Conservation (phyloP, 2,329 filamentous ascomycete genomes). For the Bipolaris oryzae region DNA sequence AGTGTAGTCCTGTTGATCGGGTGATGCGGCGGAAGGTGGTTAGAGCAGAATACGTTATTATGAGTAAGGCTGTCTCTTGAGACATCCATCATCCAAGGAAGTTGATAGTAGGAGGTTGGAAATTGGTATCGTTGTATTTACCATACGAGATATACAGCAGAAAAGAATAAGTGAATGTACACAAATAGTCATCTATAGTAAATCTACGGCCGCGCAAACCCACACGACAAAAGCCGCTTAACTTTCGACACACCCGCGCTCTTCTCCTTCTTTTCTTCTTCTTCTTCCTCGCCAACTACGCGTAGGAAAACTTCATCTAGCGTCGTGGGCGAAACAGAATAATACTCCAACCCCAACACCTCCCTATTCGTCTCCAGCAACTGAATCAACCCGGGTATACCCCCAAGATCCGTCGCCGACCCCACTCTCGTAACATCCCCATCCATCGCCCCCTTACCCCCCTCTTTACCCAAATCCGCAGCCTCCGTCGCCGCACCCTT, state of each 20-base stretch:
- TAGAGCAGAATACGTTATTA: conserved; percentile 35
- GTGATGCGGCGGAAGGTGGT: conserved; percentile 28
- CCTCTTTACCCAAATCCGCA: not conserved
- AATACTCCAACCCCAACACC: conserved; percentile 77
- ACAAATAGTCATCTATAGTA: not conserved
- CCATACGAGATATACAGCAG: not conserved
- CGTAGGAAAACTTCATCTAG: conserved; percentile 88
- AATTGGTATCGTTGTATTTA: too few species aligned
- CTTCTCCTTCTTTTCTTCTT: conserved; percentile 48
- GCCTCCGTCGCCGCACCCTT: conserved; percentile 45
- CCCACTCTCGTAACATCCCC: conserved; percentile 31
- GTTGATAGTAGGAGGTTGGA: too few species aligned
- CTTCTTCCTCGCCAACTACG: conserved; percentile 77
- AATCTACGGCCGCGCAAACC: not conserved
- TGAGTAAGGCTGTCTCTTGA: too few species aligned
- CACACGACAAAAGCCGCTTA: conserved; percentile 1
- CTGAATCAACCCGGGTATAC: conserved; percentile 73
- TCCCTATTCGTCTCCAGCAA: conserved; percentile 74
- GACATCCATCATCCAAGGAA: too few species aligned
- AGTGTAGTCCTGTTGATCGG: conserved; percentile 58
- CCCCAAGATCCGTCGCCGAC: conserved; percentile 37
- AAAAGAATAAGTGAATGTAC: not conserved
- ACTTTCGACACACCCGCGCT: conserved; percentile 2
- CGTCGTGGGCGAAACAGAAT: conserved; percentile 84
- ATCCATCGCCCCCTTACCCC: conserved; percentile 20